Evolutionary conservation across 768 basidiomycete genomes (phyloP).

Genomic region (Tubosaeta sp.): DNA sequence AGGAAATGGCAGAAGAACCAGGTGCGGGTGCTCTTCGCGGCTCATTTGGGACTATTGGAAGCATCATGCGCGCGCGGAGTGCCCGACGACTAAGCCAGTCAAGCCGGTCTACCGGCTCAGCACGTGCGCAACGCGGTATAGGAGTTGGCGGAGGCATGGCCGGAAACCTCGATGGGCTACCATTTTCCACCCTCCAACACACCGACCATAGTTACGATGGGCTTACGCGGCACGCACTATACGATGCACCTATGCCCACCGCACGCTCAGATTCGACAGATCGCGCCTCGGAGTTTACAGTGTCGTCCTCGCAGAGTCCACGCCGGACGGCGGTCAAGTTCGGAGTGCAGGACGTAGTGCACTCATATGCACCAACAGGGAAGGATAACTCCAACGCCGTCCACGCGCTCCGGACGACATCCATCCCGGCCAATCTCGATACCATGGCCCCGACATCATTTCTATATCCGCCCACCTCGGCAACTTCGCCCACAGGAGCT

Average conservation of each 20-base stretch:
- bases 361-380: slow-evolving; percentile 65
- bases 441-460: slow-evolving; percentile 13
- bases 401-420: slow-evolving; percentile 31
- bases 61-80: slow-evolving; percentile 73
- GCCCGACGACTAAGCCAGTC: slow-evolving; percentile 49
- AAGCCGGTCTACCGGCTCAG: slow-evolving; percentile 30
- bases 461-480: slow-evolving; percentile 22
- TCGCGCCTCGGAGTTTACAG: slow-evolving; percentile 31
- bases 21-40: slow-evolving; percentile 91
- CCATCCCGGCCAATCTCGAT: slow-evolving; percentile 16
- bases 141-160: slow-evolving; percentile 27
- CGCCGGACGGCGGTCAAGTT: slow-evolving; percentile 70
- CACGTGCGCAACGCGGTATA: slow-evolving; percentile 15
- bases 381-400: slow-evolving; percentile 39
- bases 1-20: slow-evolving; percentile 70
- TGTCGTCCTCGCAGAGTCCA: slow-evolving; percentile 28
- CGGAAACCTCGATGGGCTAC: slow-evolving; percentile 21
- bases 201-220: slow-evolving; percentile 41
- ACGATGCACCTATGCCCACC: slow-evolving; percentile 77
- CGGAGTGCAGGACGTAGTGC: slow-evolving; percentile 65
- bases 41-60: slow-evolving; percentile 86
- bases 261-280: slow-evolving; percentile 34
- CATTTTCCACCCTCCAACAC: slow-evolving; percentile 23
- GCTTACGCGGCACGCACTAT: slow-evolving; percentile 77
- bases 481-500: not conserved